A percentile compares a stretch with the other conserved stretches of the same genome.
These are phyloP conservation scores for Cinnamomum chago DNA, from an alignment of 164 flowering plant species.

Conservation along the genomic window DNA sequence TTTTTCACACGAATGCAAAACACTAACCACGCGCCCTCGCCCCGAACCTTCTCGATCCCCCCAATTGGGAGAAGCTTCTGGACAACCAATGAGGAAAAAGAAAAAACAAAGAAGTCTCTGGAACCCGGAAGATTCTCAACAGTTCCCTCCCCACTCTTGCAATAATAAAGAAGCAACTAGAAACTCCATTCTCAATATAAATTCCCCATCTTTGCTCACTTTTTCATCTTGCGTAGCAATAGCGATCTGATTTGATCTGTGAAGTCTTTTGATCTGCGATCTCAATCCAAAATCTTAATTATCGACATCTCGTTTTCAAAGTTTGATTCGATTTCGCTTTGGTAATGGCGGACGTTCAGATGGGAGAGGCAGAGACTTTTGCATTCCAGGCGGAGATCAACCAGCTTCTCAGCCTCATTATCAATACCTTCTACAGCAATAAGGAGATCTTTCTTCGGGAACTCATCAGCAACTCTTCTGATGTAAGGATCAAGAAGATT, in stretches of 20 bases:
- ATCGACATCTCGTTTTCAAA: background rate
- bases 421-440: constrained; percentile 24
- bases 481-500: background rate
- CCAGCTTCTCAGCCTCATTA: constrained; percentile 22
- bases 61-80: constrained; percentile 5
- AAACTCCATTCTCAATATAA: background rate
- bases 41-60: constrained; percentile 3
- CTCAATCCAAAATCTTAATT: background rate
- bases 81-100: background rate
- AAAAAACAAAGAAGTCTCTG: constrained; percentile 7
- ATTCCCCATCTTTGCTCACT: background rate
- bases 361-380: constrained; percentile 16
- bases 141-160: background rate
- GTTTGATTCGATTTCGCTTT: too few relatives aligned
- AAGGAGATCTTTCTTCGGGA: constrained; percentile 22
- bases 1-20: too few relatives aligned
- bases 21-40: too few relatives aligned
- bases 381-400: constrained; percentile 26
- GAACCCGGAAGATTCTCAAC: background rate
- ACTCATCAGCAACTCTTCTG: constrained; percentile 21
- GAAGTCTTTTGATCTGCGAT: background rate
- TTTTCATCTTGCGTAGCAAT: background rate
- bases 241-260: too few relatives aligned
- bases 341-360: constrained; percentile 16
- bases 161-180: background rate